Evolutionary conservation across 768 basidiomycete genomes (phyloP).

Genomic region (Mycena polygramma): DNA sequence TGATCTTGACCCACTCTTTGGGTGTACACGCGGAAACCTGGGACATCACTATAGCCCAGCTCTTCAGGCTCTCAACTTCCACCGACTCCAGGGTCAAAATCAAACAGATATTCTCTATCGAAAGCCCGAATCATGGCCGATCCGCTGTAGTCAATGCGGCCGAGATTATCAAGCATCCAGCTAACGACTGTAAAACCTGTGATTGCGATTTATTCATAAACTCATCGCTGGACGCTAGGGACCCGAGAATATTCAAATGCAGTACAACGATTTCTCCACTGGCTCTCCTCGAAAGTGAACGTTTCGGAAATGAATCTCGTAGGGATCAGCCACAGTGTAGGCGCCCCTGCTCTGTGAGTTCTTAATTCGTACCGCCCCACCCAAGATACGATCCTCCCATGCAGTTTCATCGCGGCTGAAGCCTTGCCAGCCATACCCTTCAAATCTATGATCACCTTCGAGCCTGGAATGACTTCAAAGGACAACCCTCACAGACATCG

Average conservation of each 20-base stretch:
- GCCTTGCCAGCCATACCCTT: conserved; percentile 7
- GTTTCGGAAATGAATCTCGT: not conserved
- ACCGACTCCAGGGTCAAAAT: not conserved
- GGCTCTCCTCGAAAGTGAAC: not conserved
- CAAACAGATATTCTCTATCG: conserved; percentile 11
- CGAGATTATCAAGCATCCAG: not conserved
- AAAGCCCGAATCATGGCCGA: conserved; percentile 23
- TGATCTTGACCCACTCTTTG: conserved; percentile 24
- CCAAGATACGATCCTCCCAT: too few relatives aligned
- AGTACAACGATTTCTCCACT: conserved; percentile 12
- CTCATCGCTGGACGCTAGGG: conserved; percentile 3
- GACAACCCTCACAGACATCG: conserved; percentile 13
- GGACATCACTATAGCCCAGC: conserved; percentile 14
- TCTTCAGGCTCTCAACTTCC: conserved; percentile 3
- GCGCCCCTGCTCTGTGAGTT: conserved; percentile 18
- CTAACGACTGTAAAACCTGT: not conserved
- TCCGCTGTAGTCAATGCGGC: conserved; percentile 17
- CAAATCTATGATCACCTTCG: conserved; percentile 25
- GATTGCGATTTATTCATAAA: not conserved
- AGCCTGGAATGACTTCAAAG: conserved; percentile 20
- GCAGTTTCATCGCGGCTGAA: conserved; percentile 20
- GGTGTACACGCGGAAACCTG: conserved; percentile 26
- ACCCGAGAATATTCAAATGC: conserved; percentile 15
- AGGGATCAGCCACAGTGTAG: conserved; percentile 17
- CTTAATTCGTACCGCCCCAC: not conserved